These are phyloP conservation scores for Cercospora canescens DNA, from an alignment of 2,329 filamentous ascomycete genomes.

Conservation along the genomic window DNA sequence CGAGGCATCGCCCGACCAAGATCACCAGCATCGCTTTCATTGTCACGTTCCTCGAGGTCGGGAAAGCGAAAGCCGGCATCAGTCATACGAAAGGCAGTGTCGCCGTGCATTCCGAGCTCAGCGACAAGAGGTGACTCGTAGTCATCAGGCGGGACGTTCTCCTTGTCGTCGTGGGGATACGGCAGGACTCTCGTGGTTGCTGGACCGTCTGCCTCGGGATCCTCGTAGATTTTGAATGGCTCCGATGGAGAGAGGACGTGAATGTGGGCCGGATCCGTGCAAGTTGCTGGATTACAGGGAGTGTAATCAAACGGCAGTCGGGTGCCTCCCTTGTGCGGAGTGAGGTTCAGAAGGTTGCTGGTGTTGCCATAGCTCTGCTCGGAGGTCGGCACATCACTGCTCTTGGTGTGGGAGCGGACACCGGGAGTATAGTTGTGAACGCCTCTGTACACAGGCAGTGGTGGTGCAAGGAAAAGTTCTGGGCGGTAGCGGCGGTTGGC, in stretches of 20 bases:
- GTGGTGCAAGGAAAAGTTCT: slow-evolving; percentile 18
- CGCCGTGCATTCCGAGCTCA: slow-evolving; percentile 1
- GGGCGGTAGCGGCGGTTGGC: neutral
- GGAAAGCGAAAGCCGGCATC: neutral
- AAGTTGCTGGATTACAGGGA: slow-evolving; percentile 8
- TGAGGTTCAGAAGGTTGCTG: slow-evolving; percentile 30
- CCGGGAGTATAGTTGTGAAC: neutral
- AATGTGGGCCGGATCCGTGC: slow-evolving; percentile 13
- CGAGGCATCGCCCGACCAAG: slow-evolving; percentile 9
- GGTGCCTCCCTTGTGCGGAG: slow-evolving; percentile 6
- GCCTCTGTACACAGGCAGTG: slow-evolving; percentile 18
- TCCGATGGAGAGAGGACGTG: neutral
- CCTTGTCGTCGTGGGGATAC: slow-evolving; percentile 21
- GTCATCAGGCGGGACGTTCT: slow-evolving; percentile 20
- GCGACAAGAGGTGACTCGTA: slow-evolving; percentile 3
- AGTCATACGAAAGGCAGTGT: neutral
- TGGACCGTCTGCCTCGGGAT: neutral
- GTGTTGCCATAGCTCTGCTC: slow-evolving; percentile 36
- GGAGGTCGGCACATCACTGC: slow-evolving; percentile 31
- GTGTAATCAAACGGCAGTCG: neutral
- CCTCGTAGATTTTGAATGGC: neutral
- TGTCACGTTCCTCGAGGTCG: neutral
- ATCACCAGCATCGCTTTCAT: slow-evolving; percentile 13
- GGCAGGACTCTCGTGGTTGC: neutral
- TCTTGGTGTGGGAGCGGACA: slow-evolving; percentile 13